Conservation (phyloP, 495 filamentous ascomycete genomes). For the Trichoderma erinaceum region DNA sequence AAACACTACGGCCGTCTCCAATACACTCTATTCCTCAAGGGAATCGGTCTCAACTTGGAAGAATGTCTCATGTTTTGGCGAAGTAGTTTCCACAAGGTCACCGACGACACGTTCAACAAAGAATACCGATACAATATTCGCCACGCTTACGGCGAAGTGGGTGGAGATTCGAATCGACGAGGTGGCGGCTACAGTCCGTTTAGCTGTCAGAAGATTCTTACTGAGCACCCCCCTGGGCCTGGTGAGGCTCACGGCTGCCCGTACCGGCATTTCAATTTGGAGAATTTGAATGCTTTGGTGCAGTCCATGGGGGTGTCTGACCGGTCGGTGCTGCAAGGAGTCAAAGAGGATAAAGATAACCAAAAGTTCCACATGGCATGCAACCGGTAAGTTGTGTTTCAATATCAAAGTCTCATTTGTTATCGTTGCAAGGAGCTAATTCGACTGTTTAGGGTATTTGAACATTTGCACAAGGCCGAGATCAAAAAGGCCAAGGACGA, state of each 20-base stretch:
- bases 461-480: slow-evolving; percentile 76
- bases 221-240: slow-evolving; percentile 72
- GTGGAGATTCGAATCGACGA: slow-evolving; percentile 81
- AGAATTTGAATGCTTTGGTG: slow-evolving; percentile 74
- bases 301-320: slow-evolving; percentile 72
- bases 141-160: slow-evolving; percentile 89
- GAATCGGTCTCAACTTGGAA: slow-evolving; percentile 83
- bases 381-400: slow-evolving; percentile 54
- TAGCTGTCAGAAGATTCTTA: slow-evolving; percentile 90
- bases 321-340: slow-evolving; percentile 65
- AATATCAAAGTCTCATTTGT: neutral
- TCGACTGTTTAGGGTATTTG: slow-evolving; percentile 61
- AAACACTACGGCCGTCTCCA: slow-evolving; percentile 93
- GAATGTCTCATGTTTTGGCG: slow-evolving; percentile 97
- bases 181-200: slow-evolving; percentile 82
- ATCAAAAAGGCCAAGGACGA: slow-evolving; percentile 82
- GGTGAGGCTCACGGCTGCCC: slow-evolving; percentile 93
- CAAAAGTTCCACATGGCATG: slow-evolving; percentile 93
- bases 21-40: slow-evolving; percentile 96
- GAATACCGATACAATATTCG: slow-evolving; percentile 96
- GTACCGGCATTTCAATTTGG: slow-evolving; percentile 82
- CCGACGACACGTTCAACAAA: slow-evolving; percentile 89
- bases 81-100: slow-evolving; percentile 68
- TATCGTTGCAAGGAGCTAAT: neutral
- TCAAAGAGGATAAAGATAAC: slow-evolving; percentile 82